Evolutionary conservation across 306 rosid genomes (phyloP).

Genomic region (Mimosa pudica): DNA sequence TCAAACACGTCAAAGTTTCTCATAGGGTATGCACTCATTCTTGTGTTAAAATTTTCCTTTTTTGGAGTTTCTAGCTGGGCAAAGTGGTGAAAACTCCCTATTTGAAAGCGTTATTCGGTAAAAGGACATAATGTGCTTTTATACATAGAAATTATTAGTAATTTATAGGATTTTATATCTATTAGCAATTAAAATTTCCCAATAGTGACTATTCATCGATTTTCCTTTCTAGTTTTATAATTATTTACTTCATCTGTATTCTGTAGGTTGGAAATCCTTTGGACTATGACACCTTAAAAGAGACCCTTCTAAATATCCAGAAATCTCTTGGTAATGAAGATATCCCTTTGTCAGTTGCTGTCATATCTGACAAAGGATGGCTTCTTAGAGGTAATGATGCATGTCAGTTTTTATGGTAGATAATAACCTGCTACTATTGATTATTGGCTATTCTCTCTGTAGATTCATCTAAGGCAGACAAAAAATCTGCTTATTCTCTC

Average conservation of each 20-base stretch:
- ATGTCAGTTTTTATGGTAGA: constrained; percentile 25
- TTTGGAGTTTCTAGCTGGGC: constrained; percentile 6
- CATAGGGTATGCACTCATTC: constrained; percentile 64
- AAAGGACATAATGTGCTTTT: no score
- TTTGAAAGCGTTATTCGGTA: not conserved
- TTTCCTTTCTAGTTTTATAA: constrained; percentile 17
- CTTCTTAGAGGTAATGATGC: constrained; percentile 73
- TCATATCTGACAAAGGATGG: constrained; percentile 86
- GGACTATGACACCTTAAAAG: constrained; percentile 76
- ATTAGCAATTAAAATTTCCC: no score
- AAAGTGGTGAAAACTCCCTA: not conserved
- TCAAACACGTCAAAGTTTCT: constrained; percentile 73
- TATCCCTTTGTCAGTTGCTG: constrained; percentile 74
- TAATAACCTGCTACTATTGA: constrained; percentile 37
- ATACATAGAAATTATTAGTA: no score
- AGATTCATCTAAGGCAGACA: constrained; percentile 89
- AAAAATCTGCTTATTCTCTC: constrained; percentile 83
- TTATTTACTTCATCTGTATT: constrained; percentile 23
- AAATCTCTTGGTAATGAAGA: constrained; percentile 52
- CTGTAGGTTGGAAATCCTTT: constrained; percentile 84
- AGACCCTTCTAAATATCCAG: constrained; percentile 67
- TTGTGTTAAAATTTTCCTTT: constrained; percentile 29
- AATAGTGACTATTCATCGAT: no score
- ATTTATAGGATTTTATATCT: no score
- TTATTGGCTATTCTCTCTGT: constrained; percentile 47